Percentiles rank a stretch among this genome's conserved stretches.
Conservation (phyloP, 176 grass and related monocot species). For the Guadua angustifolia region DNA sequence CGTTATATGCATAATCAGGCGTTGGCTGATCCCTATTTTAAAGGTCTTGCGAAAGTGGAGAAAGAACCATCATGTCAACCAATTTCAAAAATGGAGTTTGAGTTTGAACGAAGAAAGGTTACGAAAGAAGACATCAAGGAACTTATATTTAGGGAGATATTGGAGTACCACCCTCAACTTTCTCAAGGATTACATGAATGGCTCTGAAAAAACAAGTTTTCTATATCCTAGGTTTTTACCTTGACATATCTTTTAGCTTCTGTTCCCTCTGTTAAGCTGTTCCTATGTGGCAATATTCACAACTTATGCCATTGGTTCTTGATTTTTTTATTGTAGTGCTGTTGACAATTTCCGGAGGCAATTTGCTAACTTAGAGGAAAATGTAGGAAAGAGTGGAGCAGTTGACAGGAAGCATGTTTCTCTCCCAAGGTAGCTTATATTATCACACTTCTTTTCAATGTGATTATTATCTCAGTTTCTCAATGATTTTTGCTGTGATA, state of each 20-base stretch:
- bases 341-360: conserved; percentile 94
- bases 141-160: conserved; percentile 91
- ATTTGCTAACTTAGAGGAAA: conserved; percentile 92
- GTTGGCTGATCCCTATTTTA: conserved; percentile 87
- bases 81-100: conserved; percentile 94
- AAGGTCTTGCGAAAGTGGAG: conserved; percentile 79
- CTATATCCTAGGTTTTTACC: conserved; percentile 78
- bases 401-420: conserved; percentile 88
- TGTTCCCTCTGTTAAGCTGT: conserved; percentile 12
- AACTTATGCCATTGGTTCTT: conserved; percentile 26
- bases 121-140: conserved; percentile 93
- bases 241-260: conserved; percentile 24
- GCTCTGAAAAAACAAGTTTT: conserved; percentile 68
- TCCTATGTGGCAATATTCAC: conserved; percentile 16
- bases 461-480: neutral
- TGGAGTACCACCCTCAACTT: conserved; percentile 95
- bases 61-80: conserved; percentile 85
- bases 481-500: conserved; percentile 24
- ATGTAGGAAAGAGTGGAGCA: conserved; percentile 63
- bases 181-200: conserved; percentile 67
- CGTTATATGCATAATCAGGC: conserved; percentile 56
- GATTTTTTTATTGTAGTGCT: conserved; percentile 62
- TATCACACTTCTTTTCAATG: neutral
- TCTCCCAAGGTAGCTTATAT: conserved; percentile 82
- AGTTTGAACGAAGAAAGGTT: conserved; percentile 83